Evolutionary conservation across 2,329 filamentous ascomycete species (phyloP).

Genomic region (Berkeleyomyces basicola): DNA sequence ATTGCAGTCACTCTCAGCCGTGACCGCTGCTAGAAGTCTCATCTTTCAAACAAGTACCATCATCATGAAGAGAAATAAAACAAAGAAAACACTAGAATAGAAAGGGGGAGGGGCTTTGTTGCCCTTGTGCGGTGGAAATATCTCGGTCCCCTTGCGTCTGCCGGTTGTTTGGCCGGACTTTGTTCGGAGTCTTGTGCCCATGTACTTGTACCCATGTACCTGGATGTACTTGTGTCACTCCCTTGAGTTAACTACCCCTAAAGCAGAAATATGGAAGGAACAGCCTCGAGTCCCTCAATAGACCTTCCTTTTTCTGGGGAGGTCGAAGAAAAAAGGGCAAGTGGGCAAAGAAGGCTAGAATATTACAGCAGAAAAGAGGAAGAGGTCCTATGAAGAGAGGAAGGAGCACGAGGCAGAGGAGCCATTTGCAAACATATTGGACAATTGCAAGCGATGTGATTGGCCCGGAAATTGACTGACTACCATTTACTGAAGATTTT

Average conservation of each 20-base stretch:
- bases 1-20: background rate
- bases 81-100: background rate
- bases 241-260: background rate
- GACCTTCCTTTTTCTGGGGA: slow-evolving; percentile 1
- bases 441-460: too few species aligned
- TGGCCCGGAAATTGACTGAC: too few species aligned
- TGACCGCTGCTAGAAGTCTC: background rate
- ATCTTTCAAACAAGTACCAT: background rate
- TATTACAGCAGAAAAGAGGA: too few species aligned
- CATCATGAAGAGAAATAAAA: background rate
- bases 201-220: background rate
- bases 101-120: background rate
- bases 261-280: background rate
- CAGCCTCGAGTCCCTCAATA: background rate
- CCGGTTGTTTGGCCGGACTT: background rate
- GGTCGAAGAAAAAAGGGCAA: background rate
- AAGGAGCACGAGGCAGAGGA: too few species aligned
- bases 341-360: background rate
- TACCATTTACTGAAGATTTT: too few species aligned
- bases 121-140: background rate
- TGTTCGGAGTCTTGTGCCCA: background rate
- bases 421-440: too few species aligned
- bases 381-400: too few species aligned
- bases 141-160: background rate
- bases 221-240: background rate